These are phyloP conservation scores for Coemansia sp. DNA, from an alignment of 192 early-diverging fungal genomes.

Conservation along the genomic window DNA sequence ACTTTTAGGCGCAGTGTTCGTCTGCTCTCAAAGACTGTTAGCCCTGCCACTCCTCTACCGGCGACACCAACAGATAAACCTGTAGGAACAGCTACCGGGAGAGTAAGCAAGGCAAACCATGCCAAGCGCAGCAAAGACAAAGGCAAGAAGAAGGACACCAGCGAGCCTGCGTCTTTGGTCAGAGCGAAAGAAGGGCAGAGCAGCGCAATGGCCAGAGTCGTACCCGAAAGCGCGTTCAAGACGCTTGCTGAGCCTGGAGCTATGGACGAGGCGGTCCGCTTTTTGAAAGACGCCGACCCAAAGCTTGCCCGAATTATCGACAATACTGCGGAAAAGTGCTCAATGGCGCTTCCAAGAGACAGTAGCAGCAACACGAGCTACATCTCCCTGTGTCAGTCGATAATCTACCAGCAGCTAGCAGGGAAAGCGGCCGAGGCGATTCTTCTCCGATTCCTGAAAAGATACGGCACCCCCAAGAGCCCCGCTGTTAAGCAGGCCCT, in stretches of 20 bases:
- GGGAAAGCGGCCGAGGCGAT: constrained; percentile 70
- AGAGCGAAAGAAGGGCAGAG: not conserved
- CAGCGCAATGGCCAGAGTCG: not conserved
- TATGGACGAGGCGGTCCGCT: constrained; percentile 38
- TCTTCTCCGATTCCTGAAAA: constrained; percentile 54
- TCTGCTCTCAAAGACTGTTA: constrained; percentile 19
- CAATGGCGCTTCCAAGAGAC: constrained; percentile 29
- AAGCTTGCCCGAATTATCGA: constrained; percentile 51
- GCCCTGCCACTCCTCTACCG: not conserved
- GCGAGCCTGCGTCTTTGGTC: not conserved
- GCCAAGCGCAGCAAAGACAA: constrained; percentile 6
- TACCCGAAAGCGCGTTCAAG: not conserved
- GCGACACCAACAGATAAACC: not conserved
- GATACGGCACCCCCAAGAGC: constrained; percentile 50
- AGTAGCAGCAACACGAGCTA: constrained; percentile 32
- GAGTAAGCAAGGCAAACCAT: constrained; percentile 9
- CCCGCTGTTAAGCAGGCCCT: not conserved
- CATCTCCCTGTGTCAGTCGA: constrained; percentile 46
- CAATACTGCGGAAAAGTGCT: constrained; percentile 23
- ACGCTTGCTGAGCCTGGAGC: constrained; percentile 15
- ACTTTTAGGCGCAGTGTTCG: constrained; percentile 35
- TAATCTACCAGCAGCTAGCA: constrained; percentile 72
- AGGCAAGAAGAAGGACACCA: not conserved
- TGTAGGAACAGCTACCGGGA: not conserved
- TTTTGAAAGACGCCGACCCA: constrained; percentile 51